phyloP scores from a whole-genome alignment of 495 filamentous ascomycete species.

The Penicillium pancosmium region DNA sequence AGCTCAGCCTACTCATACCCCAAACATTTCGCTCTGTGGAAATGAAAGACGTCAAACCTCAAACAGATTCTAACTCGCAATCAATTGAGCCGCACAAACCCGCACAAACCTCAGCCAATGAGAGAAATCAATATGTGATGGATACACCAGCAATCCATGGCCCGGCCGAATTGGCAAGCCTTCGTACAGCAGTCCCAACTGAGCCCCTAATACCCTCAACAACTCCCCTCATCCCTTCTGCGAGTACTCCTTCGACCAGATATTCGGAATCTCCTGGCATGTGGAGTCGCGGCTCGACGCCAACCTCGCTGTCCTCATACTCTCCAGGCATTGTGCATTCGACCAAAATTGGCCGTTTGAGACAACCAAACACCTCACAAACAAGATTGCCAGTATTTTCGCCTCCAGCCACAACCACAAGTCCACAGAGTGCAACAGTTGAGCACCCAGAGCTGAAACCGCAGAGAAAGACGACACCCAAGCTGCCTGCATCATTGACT shows the following conservation, averaged over 20 bases:
- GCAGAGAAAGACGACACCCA: not conserved
- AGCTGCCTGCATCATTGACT: not conserved
- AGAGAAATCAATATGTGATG: slow-evolving; percentile 12
- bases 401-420: slow-evolving; percentile 47
- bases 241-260: slow-evolving; percentile 87
- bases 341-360: slow-evolving; percentile 56
- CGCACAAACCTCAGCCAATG: slow-evolving; percentile 17
- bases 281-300: slow-evolving; percentile 88
- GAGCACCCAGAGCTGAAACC: slow-evolving; percentile 53
- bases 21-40: slow-evolving; percentile 16
- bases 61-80: slow-evolving; percentile 9
- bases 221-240: slow-evolving; percentile 68
- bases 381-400: slow-evolving; percentile 66
- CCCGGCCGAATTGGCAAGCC: slow-evolving; percentile 47
- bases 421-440: slow-evolving; percentile 63
- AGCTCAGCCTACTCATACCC: slow-evolving; percentile 43
- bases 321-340: slow-evolving; percentile 79
- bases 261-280: slow-evolving; percentile 90
- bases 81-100: slow-evolving; percentile 8
- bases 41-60: slow-evolving; percentile 10
- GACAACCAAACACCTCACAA: slow-evolving; percentile 65
- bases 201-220: slow-evolving; percentile 61
- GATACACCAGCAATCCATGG: slow-evolving; percentile 28
- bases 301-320: slow-evolving; percentile 95
- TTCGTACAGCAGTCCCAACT: slow-evolving; percentile 49